Percentiles rank a stretch among this genome's conserved stretches.
These are phyloP conservation scores for Penicillium dipodomyicola DNA, from an alignment of 495 filamentous ascomycete genomes.

Conservation along the genomic window DNA sequence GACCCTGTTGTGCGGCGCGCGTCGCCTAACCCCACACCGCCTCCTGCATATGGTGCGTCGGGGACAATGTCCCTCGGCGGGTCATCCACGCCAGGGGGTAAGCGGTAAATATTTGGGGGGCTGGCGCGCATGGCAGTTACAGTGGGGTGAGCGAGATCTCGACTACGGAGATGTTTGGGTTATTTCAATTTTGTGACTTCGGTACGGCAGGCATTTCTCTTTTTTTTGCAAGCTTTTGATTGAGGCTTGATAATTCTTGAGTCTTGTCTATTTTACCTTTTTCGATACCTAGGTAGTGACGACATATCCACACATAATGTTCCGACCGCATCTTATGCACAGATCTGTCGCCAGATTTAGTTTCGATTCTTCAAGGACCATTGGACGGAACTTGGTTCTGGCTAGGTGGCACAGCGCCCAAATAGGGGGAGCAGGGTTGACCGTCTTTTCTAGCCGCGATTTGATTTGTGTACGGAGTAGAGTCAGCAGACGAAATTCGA, in stretches of 20 bases:
- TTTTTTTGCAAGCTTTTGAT: not conserved
- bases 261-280: not conserved
- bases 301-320: not conserved
- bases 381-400: conserved; percentile 3
- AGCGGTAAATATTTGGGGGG: conserved; percentile 27
- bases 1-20: conserved; percentile 31
- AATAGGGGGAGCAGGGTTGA: not conserved
- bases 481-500: not conserved
- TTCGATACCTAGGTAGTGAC: conserved; percentile 4
- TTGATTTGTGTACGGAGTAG: not conserved
- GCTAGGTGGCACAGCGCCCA: conserved; percentile 1
- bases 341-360: not conserved
- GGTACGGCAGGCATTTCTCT: not conserved
- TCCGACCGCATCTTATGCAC: conserved; percentile 7
- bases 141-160: not conserved
- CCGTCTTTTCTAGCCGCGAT: conserved; percentile 6
- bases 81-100: conserved; percentile 33
- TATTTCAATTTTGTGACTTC: not conserved
- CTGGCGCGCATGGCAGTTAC: conserved; percentile 2
- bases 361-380: not conserved
- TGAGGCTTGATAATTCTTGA: not conserved
- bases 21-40: conserved; percentile 38
- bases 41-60: conserved; percentile 43
- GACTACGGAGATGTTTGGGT: not conserved
- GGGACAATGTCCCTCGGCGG: conserved; percentile 38